Conservation (phyloP, 306 rosid genomes). For the Bauhinia variegata region DNA sequence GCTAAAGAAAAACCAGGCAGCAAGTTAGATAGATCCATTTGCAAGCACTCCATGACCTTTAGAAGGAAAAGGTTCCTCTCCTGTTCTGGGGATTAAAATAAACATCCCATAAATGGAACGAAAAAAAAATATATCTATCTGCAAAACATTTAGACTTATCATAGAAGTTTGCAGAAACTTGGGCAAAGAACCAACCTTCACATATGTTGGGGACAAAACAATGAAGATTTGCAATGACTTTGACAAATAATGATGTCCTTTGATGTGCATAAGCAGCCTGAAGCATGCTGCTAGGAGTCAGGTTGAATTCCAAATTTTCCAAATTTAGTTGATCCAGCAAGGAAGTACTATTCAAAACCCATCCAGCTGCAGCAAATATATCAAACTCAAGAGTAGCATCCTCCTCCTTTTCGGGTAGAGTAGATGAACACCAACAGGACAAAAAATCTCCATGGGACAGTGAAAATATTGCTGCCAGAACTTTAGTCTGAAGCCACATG, state of each 20-base stretch:
- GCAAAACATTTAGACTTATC: conserved; percentile 25
- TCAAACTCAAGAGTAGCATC: conserved; percentile 81
- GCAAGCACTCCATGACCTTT: conserved; percentile 83
- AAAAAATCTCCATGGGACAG: conserved; percentile 85
- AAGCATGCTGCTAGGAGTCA: conserved; percentile 57
- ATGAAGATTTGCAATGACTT: conserved; percentile 96
- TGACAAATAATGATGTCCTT: conserved; percentile 88
- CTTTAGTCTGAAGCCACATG: conserved; percentile 76
- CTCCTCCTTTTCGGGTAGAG: conserved; percentile 74
- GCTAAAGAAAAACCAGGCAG: conserved; percentile 71
- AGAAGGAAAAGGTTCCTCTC: conserved; percentile 84
- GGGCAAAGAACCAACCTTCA: conserved; percentile 69
- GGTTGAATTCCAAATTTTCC: conserved; percentile 58
- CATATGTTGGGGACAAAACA: conserved; percentile 89
- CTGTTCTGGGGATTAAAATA: conserved; percentile 68
- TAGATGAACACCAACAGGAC: conserved; percentile 93
- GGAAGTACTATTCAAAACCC: conserved; percentile 76
- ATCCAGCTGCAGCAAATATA: conserved; percentile 81
- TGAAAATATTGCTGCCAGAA: conserved; percentile 83
- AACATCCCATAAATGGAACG: conserved; percentile 29
- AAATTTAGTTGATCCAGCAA: conserved; percentile 39
- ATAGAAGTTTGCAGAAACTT: conserved; percentile 27
- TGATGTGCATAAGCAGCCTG: conserved; percentile 79
- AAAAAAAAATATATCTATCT: conserved; percentile 32
- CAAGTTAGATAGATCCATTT: conserved; percentile 60